Evolutionary conservation across 306 rosid genomes (phyloP).

Genomic region (Lablab purpureus): DNA sequence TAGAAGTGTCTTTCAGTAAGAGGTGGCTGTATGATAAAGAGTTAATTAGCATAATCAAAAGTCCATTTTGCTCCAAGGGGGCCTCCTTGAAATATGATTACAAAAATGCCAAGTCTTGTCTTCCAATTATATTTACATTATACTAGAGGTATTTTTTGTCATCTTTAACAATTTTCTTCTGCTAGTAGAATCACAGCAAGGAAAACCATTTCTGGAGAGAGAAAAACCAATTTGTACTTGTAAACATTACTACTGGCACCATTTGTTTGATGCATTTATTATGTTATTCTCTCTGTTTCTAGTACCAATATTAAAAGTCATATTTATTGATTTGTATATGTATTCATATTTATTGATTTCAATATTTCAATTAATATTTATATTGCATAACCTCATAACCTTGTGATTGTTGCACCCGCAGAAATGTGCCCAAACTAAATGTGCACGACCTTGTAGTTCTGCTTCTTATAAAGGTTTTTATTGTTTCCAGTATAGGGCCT

Average conservation of each 20-base stretch:
- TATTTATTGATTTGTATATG: background rate
- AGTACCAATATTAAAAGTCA: slow-evolving; percentile 13
- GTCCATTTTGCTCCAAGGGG: slow-evolving; percentile 19
- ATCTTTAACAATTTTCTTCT: slow-evolving; percentile 2
- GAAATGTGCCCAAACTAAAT: slow-evolving; percentile 30
- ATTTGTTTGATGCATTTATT: slow-evolving; percentile 29
- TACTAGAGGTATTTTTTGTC: background rate
- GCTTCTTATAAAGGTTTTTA: slow-evolving; percentile 46
- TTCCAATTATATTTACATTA: slow-evolving; percentile 20
- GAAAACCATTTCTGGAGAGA: slow-evolving; percentile 10
- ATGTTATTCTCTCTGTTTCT: slow-evolving; percentile 20
- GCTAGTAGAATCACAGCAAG: slow-evolving; percentile 23
- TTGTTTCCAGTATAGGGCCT: slow-evolving; percentile 86
- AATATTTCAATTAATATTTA: slow-evolving; percentile 3
- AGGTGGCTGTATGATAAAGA: slow-evolving; percentile 18
- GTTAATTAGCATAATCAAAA: slow-evolving; percentile 2
- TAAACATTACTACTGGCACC: background rate
- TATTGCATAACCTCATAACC: slow-evolving; percentile 10
- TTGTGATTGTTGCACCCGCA: slow-evolving; percentile 9
- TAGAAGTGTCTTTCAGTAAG: slow-evolving; percentile 28
- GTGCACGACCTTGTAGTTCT: slow-evolving; percentile 22
- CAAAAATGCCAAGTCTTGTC: background rate
- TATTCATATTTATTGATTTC: slow-evolving; percentile 13
- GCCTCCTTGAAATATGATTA: slow-evolving; percentile 28
- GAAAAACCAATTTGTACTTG: slow-evolving; percentile 31